Evolutionary conservation across 352 stramenopile genomes (phyloP), one percentile per base, ranked within the genome.

Genomic region (Blastocystis sp.): DNA sequence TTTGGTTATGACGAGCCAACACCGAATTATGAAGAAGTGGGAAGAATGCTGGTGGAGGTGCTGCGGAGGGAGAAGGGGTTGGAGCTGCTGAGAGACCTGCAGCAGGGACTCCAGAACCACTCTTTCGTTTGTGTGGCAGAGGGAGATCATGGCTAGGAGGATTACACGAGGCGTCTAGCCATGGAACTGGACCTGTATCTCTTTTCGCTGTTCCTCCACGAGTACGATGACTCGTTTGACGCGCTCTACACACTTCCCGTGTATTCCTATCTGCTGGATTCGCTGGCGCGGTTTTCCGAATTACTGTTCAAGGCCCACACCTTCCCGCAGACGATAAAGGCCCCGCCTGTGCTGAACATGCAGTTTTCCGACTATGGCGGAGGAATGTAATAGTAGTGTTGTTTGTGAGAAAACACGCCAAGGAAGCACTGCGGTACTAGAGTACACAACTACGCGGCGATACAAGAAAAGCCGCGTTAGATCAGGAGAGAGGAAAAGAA

Each of bases 291-390:
- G 21, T 84, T 84, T 69, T 62, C 45, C 21, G 74, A 84, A 57
- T 34, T 84, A 2, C 57, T 84, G 2, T 84, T 68, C 48, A 38
- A 38, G 21, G 74, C 60, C 17, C 34, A 57, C 34, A 69, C 7
- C 24, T 54, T 69, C 28, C 74, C 74, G 28, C 17, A 68, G 14
- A 38, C 54, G 19, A 57, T 42, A 48, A 66, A 84, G 38, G 74
- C 74, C 21, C 74, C 74, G 21, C n/a, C 61, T 38, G 57, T 84
- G 9, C 34, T 84, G n/a, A 84, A 84, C 45, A 68, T 84, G 74
- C 34, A 69, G 2, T 84, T 59, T 54, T 84, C 74, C 3, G 28
- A 84, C 28, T 84, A 69, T 69, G 48, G 34, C 57, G 40, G 17
- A 21, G 64, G 19, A 4, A 40, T 21, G 4, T 71, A 71, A 24